Conservation (phyloP, 345 rosid genomes). For the Euphorbia lathyris region DNA sequence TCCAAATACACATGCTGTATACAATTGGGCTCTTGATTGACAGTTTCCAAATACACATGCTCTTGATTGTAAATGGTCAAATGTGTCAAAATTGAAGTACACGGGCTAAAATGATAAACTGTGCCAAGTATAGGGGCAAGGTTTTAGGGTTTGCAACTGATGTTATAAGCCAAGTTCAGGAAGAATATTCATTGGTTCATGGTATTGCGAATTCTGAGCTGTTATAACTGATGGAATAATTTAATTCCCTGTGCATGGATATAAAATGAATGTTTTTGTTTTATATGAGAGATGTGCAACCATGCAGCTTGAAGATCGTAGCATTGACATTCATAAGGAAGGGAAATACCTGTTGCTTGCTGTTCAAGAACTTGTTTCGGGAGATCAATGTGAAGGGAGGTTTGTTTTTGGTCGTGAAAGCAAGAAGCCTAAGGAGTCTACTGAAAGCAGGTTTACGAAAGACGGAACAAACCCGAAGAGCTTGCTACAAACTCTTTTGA, state of each 20-base stretch:
- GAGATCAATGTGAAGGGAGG: constrained; percentile 95
- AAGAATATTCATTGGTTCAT: no score
- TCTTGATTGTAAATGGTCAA: no score
- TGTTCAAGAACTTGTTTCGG: constrained; percentile 83
- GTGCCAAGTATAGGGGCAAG: no score
- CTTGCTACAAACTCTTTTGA: constrained; percentile 83
- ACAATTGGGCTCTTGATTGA: no score
- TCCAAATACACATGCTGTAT: no score
- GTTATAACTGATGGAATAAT: neutral
- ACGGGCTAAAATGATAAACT: no score
- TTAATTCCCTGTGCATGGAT: neutral
- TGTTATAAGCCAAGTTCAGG: no score
- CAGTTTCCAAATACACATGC: no score
- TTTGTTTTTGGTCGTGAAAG: constrained; percentile 90
- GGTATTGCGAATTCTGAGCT: no score
- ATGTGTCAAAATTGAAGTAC: no score
- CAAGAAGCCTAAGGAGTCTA: constrained; percentile 50
- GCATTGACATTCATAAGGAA: constrained; percentile 73
- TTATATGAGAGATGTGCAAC: constrained; percentile 8
- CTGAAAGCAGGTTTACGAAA: constrained; percentile 53
- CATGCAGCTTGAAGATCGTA: constrained; percentile 74
- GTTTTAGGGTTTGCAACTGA: no score
- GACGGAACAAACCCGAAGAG: constrained; percentile 95
- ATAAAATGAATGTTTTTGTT: neutral
- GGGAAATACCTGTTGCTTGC: constrained; percentile 90